Evolutionary conservation across 306 rosid species (phyloP).

Genomic region (Glycine latifolia): DNA sequence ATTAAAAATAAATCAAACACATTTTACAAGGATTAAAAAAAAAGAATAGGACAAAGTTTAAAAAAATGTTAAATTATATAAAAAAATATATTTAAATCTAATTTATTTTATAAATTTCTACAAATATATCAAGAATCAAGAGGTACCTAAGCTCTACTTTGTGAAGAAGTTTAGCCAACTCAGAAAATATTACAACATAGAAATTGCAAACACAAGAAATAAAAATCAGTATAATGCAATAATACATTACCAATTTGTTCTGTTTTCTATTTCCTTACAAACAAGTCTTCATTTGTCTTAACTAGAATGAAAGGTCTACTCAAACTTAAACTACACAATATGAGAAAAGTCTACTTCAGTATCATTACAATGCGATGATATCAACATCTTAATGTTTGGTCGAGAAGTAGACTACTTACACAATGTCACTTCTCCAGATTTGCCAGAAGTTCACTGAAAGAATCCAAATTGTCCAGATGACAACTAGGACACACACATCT

Average conservation of each 20-base stretch:
- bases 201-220: slow-evolving; percentile 25
- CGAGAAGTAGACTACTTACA: slow-evolving; percentile 52
- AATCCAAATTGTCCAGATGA: slow-evolving; percentile 70
- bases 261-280: slow-evolving; percentile 15
- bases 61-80: too few relatives aligned
- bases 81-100: too few relatives aligned
- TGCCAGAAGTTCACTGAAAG: slow-evolving; percentile 56
- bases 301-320: slow-evolving; percentile 23
- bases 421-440: slow-evolving; percentile 52
- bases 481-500: slow-evolving; percentile 75
- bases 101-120: slow-evolving; percentile 14
- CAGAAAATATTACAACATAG: neutral
- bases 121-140: neutral
- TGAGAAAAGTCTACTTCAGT: slow-evolving; percentile 18
- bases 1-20: too few relatives aligned
- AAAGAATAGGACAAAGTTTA: too few relatives aligned
- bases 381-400: slow-evolving; percentile 29
- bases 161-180: neutral
- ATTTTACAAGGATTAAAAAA: too few relatives aligned
- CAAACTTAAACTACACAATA: slow-evolving; percentile 23
- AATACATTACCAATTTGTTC: neutral
- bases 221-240: slow-evolving; percentile 19
- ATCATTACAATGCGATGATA: slow-evolving; percentile 13
- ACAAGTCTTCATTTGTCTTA: slow-evolving; percentile 8
- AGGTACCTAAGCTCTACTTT: neutral